phyloP scores from a whole-genome alignment of 805 yeast species.

The Hanseniaspora singularis region DNA sequence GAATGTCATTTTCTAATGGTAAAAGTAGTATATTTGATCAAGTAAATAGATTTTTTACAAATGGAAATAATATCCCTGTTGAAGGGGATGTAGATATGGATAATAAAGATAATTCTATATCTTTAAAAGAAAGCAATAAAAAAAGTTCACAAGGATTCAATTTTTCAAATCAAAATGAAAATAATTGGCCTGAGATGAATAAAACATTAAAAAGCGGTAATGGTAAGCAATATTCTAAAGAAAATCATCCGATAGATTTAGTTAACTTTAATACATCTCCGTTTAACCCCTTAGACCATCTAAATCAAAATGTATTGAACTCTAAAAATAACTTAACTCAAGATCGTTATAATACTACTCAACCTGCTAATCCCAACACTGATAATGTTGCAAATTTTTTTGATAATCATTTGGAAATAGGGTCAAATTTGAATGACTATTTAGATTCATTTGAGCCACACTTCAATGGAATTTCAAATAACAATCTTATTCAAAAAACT shows the following conservation, averaged over 20 bases:
- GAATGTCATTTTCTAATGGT: slow-evolving; percentile 10
- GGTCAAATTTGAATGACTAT: background rate
- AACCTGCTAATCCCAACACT: no score
- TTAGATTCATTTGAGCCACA: slow-evolving; percentile 3
- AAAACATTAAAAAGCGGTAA: no score
- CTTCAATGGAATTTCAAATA: background rate
- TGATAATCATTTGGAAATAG: background rate
- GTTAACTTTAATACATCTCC: no score
- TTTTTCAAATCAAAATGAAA: background rate
- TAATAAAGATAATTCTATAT: background rate
- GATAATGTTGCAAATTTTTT: background rate
- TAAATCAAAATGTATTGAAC: no score
- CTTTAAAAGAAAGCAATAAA: no score
- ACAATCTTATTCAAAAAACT: no score
- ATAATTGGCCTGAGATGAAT: no score
- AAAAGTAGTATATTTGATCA: slow-evolving; percentile 15
- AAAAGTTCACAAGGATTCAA: background rate
- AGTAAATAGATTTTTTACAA: slow-evolving; percentile 12
- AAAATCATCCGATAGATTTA: no score
- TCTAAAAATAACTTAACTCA: no score
- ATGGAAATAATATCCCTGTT: slow-evolving; percentile 1
- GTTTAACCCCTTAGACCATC: no score
- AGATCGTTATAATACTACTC: no score
- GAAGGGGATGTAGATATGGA: background rate
- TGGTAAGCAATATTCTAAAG: no score